Evolutionary conservation across 2,329 filamentous ascomycete species (phyloP).

Genomic region (Penicillium vulpinum): DNA sequence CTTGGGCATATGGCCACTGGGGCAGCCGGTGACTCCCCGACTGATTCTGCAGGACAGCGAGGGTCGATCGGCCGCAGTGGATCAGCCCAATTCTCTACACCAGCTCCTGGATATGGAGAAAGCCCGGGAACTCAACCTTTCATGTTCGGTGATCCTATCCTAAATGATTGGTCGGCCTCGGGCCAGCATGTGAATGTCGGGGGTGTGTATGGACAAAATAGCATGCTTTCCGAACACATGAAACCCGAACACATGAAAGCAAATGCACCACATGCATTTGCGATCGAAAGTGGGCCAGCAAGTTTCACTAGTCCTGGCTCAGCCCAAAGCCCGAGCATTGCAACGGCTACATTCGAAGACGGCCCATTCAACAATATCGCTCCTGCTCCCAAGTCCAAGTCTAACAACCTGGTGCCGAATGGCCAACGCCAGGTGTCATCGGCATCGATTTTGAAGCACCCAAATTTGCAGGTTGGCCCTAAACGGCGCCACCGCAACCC

Average conservation of each 20-base stretch:
- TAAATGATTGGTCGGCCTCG: constrained; percentile 47
- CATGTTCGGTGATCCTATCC: constrained; percentile 47
- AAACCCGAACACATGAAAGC: constrained; percentile 47
- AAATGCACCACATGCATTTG: constrained; percentile 58
- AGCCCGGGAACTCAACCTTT: constrained; percentile 48
- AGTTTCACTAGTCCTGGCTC: constrained; percentile 61
- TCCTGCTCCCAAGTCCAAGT: constrained; percentile 26
- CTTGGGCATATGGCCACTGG: constrained; percentile 94
- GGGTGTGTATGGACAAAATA: constrained; percentile 39
- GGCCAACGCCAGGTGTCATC: constrained; percentile 43
- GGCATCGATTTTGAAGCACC: constrained; percentile 47
- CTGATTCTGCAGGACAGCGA: constrained; percentile 56
- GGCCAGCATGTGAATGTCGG: constrained; percentile 37
- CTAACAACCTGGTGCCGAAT: constrained; percentile 32
- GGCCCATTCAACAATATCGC: constrained; percentile 26
- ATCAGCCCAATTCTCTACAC: constrained; percentile 43
- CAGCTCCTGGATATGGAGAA: constrained; percentile 45
- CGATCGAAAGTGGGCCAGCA: constrained; percentile 59
- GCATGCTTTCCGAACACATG: constrained; percentile 44
- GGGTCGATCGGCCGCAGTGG: constrained; percentile 49
- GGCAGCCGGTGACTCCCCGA: constrained; percentile 75
- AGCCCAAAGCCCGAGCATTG: constrained; percentile 54
- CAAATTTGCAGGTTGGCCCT: constrained; percentile 35
- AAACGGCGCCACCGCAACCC: constrained; percentile 67
- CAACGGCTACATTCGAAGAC: constrained; percentile 45